Base-by-base conservation (phyloP, 1,284 basidiomycete species). In the Rugosomyces carneus region DNA sequence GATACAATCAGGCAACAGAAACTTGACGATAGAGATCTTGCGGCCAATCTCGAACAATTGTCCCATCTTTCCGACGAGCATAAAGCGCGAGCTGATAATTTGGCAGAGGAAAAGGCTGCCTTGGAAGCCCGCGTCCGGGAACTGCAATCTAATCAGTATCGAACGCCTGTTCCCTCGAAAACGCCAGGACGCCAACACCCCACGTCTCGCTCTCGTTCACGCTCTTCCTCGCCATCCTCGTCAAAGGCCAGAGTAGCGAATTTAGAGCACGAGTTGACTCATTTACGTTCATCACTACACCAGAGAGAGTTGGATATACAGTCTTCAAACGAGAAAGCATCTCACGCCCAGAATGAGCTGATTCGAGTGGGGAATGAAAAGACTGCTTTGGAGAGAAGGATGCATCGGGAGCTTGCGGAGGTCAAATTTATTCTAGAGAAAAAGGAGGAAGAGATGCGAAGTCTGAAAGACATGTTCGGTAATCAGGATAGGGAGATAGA, bases 361-460 rank as follows among this genome's bases (percentile, higher is more conserved):
- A 62, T 78, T 18, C 70, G 69, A 42, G 60, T 68, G 8, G 75
- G 80, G 53, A 88, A 88, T 49, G 80, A 80, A 59, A 75, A 72
- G 50, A 66, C 72, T 1, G 79, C 78, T 1, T 45, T 69, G 18
- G 80, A 82, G 53, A 75, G 66, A 58, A 66, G 61, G 35, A 53
- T 69, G 34, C 64, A 65, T 36, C 59, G 59, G 16, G 65, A 72
- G 50, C 60, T 83, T 1, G 60, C 63, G 11, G 69, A 73, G 29
- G 55, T 80, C 34, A 57, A 64, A 47, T 62, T 63, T 1, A 55
- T 59, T n/a, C 50, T 82, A 49, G 73, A 77, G 42, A 72, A 74
- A 50, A 73, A 72, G 52, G 73, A 78, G 29, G 79, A 78, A 26
- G 81, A 84, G 48, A 53, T 85, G n/a, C 61, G 61, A 9, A 70